Evolutionary conservation across 257 asterid species (phyloP).

Genomic region (Orobanche coerulescens): DNA sequence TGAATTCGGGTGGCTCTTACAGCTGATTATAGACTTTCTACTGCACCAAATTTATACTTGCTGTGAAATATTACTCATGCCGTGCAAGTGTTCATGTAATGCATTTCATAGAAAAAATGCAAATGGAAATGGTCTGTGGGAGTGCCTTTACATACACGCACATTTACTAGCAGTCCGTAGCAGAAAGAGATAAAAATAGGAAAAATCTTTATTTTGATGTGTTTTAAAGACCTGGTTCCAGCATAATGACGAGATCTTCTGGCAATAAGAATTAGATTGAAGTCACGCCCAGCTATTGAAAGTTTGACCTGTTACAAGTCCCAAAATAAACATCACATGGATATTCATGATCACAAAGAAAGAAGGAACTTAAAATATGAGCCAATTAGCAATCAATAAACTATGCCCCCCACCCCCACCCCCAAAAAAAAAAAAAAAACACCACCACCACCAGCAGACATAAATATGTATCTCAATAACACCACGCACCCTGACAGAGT

Average conservation of each 20-base stretch:
- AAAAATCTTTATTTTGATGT: slow-evolving; percentile 3
- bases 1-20: neutral
- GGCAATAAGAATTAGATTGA: slow-evolving; percentile 66
- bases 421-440: neutral
- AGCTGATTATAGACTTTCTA: neutral
- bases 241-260: slow-evolving; percentile 97
- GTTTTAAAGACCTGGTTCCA: slow-evolving; percentile 70
- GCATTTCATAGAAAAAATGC: neutral
- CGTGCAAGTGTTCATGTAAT: neutral
- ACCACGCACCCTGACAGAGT: neutral
- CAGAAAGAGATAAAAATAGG: slow-evolving; percentile 14
- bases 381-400: neutral
- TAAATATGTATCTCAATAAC: slow-evolving; percentile 1
- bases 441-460: neutral
- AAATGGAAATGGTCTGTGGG: neutral
- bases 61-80: neutral
- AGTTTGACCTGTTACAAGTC: slow-evolving; percentile 49
- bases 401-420: neutral
- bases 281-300: slow-evolving; percentile 47
- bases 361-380: neutral
- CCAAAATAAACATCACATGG: neutral
- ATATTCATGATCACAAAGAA: neutral
- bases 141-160: neutral
- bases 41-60: slow-evolving; percentile 11
- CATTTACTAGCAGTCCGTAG: neutral